A percentile compares a stretch with the other conserved stretches of the same genome.
Evolutionary conservation across 2,329 filamentous ascomycete genomes (phyloP).

Genomic region (Akanthomyces muscarius): DNA sequence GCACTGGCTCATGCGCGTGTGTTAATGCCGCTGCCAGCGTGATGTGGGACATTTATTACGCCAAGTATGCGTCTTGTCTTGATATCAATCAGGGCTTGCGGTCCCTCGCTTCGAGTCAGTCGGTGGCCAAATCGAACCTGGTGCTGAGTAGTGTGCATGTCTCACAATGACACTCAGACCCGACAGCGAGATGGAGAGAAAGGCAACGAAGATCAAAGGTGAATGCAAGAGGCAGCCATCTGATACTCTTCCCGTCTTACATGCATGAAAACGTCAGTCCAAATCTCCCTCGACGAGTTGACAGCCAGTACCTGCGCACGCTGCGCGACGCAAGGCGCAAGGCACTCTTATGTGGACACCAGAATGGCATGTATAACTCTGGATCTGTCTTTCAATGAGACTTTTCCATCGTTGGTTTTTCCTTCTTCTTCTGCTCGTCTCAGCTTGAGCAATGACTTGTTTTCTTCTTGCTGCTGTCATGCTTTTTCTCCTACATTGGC

Average conservation of each 20-base stretch:
- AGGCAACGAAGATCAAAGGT: neutral
- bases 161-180: neutral
- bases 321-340: neutral
- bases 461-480: neutral
- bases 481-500: neutral
- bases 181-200: neutral
- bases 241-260: neutral
- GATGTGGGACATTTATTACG: neutral
- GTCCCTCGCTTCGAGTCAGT: neutral
- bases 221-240: neutral
- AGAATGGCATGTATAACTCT: neutral
- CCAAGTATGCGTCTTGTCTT: neutral
- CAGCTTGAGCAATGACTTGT: neutral
- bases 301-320: neutral
- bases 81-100: neutral
- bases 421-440: neutral
- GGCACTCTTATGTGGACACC: neutral
- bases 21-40: slow-evolving; percentile 6
- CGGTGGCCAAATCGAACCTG: neutral
- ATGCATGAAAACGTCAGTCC: neutral
- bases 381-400: neutral
- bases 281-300: neutral
- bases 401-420: neutral
- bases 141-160: neutral
- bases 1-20: neutral